A percentile compares a stretch with the other conserved stretches of the same genome.
Conservation (phyloP, 257 asterid species). For the Salvia splendens region DNA sequence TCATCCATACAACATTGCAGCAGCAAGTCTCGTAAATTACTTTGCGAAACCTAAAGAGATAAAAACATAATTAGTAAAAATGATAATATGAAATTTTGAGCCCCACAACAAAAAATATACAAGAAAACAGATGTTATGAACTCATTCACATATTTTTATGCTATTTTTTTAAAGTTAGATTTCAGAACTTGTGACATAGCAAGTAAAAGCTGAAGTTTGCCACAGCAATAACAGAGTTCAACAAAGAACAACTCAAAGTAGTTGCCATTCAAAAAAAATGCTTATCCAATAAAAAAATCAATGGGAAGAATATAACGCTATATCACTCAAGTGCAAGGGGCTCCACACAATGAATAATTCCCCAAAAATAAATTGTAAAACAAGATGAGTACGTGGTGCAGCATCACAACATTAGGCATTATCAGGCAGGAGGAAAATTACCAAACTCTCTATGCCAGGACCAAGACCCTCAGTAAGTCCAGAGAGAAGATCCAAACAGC, state of each 20-base stretch:
- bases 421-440: conserved; percentile 39
- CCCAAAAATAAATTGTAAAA: conserved; percentile 15
- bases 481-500: conserved; percentile 97
- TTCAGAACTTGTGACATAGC: conserved; percentile 1
- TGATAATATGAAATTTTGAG: conserved; percentile 4
- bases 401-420: conserved; percentile 3
- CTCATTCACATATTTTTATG: conserved; percentile 5
- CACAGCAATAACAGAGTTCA: conserved; percentile 9
- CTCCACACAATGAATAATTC: conserved; percentile 19
- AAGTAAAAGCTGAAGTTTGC: background rate
- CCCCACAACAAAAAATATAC: conserved; percentile 3
- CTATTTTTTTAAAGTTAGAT: conserved; percentile 1
- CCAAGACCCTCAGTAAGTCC: conserved; percentile 99
- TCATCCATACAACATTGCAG: conserved; percentile 97
- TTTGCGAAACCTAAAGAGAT: conserved; percentile 65
- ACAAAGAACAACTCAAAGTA: conserved; percentile 6
- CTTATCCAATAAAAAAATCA: background rate
- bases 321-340: conserved; percentile 32
- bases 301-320: background rate
- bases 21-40: conserved; percentile 87
- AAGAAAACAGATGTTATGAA: background rate
- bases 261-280: conserved; percentile 3
- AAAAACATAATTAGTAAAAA: background rate
- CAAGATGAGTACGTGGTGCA: conserved; percentile 19
- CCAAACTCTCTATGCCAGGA: conserved; percentile 94